A percentile compares a stretch with the other conserved stretches of the same genome.
These are phyloP conservation scores for Gastrolobium villosum DNA, from an alignment of 306 rosid species.

Conservation along the genomic window DNA sequence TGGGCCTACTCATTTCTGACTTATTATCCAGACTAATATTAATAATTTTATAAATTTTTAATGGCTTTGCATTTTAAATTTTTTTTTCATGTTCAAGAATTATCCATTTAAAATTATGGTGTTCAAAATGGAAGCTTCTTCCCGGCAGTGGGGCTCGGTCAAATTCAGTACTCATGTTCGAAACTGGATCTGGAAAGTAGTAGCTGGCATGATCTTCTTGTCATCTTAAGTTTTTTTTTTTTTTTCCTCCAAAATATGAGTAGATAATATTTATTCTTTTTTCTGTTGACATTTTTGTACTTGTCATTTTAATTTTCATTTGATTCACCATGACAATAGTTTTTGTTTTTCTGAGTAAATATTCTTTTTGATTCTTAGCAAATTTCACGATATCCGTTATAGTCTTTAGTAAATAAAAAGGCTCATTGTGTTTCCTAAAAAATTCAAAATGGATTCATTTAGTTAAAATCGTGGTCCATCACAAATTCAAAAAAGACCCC, in stretches of 20 bases:
- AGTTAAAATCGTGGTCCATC: too few relatives aligned
- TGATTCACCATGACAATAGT: too few relatives aligned
- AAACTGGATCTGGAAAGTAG: background rate
- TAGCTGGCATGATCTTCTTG: constrained; percentile 27
- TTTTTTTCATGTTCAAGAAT: background rate
- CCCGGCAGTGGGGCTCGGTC: constrained; percentile 32
- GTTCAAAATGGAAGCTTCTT: constrained; percentile 21
- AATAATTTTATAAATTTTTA: background rate
- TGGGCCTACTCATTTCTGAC: background rate
- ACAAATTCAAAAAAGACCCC: too few relatives aligned
- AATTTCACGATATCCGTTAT: too few relatives aligned
- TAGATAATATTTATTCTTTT: constrained; percentile 11
- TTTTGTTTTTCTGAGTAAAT: too few relatives aligned
- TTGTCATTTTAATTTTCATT: constrained; percentile 7
- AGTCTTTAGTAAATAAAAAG: too few relatives aligned
- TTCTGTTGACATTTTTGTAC: background rate
- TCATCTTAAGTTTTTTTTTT: background rate
- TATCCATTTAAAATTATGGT: background rate
- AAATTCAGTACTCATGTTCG: constrained; percentile 29
- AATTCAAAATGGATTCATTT: too few relatives aligned
- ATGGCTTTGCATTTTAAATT: background rate
- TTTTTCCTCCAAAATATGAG: background rate
- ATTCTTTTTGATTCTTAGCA: too few relatives aligned
- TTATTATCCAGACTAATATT: background rate
- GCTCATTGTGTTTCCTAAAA: too few relatives aligned